These are phyloP conservation scores for Blastobotrys arbuscula DNA, from an alignment of 1,139 yeast genomes.

Conservation along the genomic window DNA sequence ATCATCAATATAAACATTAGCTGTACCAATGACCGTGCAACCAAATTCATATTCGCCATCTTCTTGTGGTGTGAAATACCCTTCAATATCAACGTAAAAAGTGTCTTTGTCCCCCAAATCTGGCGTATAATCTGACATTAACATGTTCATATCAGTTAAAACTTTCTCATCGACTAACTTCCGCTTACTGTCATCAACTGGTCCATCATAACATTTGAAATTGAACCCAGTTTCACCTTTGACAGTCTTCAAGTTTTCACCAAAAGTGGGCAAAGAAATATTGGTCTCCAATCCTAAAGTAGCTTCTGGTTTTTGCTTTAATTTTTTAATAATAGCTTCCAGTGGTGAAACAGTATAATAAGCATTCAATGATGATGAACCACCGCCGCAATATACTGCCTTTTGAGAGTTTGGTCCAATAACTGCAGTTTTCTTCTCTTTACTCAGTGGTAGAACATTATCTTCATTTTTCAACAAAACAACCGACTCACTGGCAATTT, in stretches of 20 bases:
- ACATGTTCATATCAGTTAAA: slow-evolving; percentile 37
- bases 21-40: slow-evolving; percentile 48
- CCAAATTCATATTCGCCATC: slow-evolving; percentile 50
- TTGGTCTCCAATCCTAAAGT: slow-evolving; percentile 38
- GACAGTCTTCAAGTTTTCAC: slow-evolving; percentile 25
- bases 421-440: slow-evolving; percentile 40
- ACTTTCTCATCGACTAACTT: slow-evolving; percentile 36
- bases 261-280: slow-evolving; percentile 32
- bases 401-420: slow-evolving; percentile 49
- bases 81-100: slow-evolving; percentile 45
- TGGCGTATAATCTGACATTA: slow-evolving; percentile 46
- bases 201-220: slow-evolving; percentile 40
- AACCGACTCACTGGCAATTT: slow-evolving; percentile 44
- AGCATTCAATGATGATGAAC: slow-evolving; percentile 46
- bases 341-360: slow-evolving; percentile 45
- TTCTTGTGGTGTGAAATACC: slow-evolving; percentile 43
- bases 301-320: slow-evolving; percentile 29
- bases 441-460: slow-evolving; percentile 38
- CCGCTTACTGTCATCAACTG: slow-evolving; percentile 35
- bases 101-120: slow-evolving; percentile 30
- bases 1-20: slow-evolving; percentile 47
- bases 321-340: slow-evolving; percentile 38
- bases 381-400: slow-evolving; percentile 47
- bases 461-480: slow-evolving; percentile 51
- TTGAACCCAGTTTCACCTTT: slow-evolving; percentile 42